Base-by-base conservation (phyloP, 1,284 basidiomycete genomes). In the Caloboletus firmus region DNA sequence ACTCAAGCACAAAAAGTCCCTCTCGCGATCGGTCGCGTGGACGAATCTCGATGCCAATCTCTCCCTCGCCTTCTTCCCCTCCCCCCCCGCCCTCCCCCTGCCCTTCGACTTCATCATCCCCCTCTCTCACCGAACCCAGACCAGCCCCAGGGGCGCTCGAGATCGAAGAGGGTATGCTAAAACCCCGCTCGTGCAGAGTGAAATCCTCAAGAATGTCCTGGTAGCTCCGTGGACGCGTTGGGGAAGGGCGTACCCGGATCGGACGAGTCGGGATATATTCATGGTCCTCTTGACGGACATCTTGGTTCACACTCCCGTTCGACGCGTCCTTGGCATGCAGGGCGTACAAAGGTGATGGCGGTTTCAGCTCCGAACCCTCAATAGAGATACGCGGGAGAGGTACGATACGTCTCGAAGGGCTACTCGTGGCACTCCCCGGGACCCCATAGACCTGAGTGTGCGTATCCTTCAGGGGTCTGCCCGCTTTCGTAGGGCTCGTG, bases 131-230 rank as follows among this genome's bases (percentile, higher is more conserved):
- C 5, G 69, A 61, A 28, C 57, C 53, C 34, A 63, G 56, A 31
- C 58, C 60, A 37, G 54, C 52, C 32, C 53, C 60, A 0, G 65
- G 67, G 7, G 56, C 62, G 59, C 70, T 58, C 49, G 68, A 70
- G 28, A 72, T 57, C 7, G 70, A 72, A 22, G 68, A 72, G 5
- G 68, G 68, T 34, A 72, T 55, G 18, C 66, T 72, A 2, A 64
- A 39, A 15, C 62, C 66, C 11, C 71, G 61, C 18, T 70, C 65
- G 41, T 65, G 71, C 35, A 77, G 71, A 50, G 77, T 75, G 60
- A 87, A 87, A 59, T 84, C 84, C 55, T 84, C 83, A 41, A 85
- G 67, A 51, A 87, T 80, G 62, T 87, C 82, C 55, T 82, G 73
- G 63, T 82, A 86, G 59, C 85, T 87, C 62, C 79, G 71, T 8